Evolutionary conservation across 2,329 filamentous ascomycete species (phyloP).

Genomic region (Cadophora malorum): DNA sequence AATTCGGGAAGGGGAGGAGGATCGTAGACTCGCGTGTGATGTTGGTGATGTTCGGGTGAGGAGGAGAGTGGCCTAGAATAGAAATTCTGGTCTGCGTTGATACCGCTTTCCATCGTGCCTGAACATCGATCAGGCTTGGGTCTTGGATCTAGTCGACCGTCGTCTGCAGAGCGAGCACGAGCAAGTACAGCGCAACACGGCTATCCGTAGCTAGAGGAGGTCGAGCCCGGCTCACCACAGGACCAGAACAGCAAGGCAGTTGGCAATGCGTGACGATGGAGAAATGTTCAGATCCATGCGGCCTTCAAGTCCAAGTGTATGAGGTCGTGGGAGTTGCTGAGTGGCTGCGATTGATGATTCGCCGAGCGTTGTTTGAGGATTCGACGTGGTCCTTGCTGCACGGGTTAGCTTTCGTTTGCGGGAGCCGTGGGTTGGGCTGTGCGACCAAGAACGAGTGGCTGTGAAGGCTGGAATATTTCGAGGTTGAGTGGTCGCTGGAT

Average conservation of each 20-base stretch:
- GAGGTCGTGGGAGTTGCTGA: constrained; percentile 39
- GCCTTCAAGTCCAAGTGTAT: constrained; percentile 29
- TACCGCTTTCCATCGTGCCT: constrained; percentile 44
- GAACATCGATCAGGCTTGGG: constrained; percentile 41
- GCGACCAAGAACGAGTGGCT: constrained; percentile 16
- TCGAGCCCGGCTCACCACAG: constrained; percentile 14
- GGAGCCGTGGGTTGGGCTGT: constrained; percentile 14
- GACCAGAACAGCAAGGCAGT: constrained; percentile 20
- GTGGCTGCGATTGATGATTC: constrained; percentile 36
- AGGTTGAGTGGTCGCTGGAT: neutral
- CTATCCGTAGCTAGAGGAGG: neutral
- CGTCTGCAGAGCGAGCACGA: constrained; percentile 10
- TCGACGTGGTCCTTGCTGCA: constrained; percentile 32
- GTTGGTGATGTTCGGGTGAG: constrained; percentile 34
- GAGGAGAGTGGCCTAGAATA: constrained; percentile 40
- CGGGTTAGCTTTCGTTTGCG: constrained; percentile 12
- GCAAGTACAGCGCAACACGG: constrained; percentile 10
- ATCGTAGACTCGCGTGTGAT: constrained; percentile 34
- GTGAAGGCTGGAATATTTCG: constrained; percentile 3
- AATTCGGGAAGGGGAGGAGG: constrained; percentile 37
- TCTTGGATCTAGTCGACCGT: neutral
- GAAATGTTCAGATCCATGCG: constrained; percentile 31
- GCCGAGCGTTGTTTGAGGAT: constrained; percentile 34
- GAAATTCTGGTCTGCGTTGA: constrained; percentile 45
- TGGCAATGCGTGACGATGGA: constrained; percentile 7